Percentiles rank a stretch among this genome's conserved stretches.
phyloP scores from a whole-genome alignment of 768 basidiomycete species.

The Hygrophoropsis aurantiaca region DNA sequence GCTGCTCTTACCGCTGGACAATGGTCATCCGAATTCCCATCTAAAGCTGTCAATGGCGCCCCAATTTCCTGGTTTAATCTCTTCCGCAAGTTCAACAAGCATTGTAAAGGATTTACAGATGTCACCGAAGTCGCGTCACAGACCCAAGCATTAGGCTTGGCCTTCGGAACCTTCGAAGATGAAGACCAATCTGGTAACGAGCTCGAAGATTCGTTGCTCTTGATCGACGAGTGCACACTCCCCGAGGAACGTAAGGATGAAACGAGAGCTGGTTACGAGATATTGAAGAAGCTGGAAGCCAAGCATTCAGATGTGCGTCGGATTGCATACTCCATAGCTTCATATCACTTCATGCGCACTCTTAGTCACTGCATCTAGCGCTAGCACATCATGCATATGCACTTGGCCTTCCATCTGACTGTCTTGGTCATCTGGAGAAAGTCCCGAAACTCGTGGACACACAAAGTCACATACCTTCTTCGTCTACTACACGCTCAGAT shows the following conservation, averaged over 20 bases:
- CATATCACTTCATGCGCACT: slow-evolving; percentile 7
- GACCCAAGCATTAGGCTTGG: slow-evolving; percentile 61
- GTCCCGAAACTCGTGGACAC: slow-evolving; percentile 56
- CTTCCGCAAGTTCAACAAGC: slow-evolving; percentile 85
- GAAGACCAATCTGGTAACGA: slow-evolving; percentile 57
- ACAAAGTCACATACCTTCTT: slow-evolving; percentile 50
- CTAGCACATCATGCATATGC: slow-evolving; percentile 84
- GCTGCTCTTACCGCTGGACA: slow-evolving; percentile 68
- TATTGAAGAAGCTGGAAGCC: slow-evolving; percentile 47
- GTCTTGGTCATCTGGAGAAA: slow-evolving; percentile 55
- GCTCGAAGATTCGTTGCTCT: slow-evolving; percentile 29
- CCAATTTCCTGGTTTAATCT: slow-evolving; percentile 74
- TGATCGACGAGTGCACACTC: slow-evolving; percentile 61
- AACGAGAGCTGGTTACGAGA: slow-evolving; percentile 51
- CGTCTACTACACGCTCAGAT: slow-evolving; percentile 43
- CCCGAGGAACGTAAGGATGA: slow-evolving; percentile 58
- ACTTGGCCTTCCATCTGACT: slow-evolving; percentile 61
- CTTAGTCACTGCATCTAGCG: slow-evolving; percentile 63
- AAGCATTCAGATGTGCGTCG: slow-evolving; percentile 59
- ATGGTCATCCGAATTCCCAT: slow-evolving; percentile 66
- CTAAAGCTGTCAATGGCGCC: slow-evolving; percentile 53
- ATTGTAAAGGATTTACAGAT: slow-evolving; percentile 61
- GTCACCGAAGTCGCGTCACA: slow-evolving; percentile 67
- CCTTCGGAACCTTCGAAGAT: slow-evolving; percentile 49
- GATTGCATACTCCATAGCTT: neutral